phyloP scores from a whole-genome alignment of 495 filamentous ascomycete genomes.

The Aspergillus cavernicola region DNA sequence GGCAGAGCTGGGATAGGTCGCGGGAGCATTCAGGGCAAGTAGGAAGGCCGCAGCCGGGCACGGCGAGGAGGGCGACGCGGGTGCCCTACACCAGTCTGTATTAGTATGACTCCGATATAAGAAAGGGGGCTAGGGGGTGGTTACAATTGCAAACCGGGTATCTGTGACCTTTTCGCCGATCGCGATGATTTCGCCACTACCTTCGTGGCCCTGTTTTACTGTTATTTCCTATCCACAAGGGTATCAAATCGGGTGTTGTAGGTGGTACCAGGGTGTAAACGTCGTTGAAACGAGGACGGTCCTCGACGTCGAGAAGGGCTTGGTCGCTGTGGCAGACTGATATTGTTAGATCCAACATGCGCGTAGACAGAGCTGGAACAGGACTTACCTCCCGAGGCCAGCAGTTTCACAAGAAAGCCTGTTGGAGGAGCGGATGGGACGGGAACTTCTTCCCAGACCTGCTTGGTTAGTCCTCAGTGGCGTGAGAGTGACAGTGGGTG shows the following conservation, averaged over 20 bases:
- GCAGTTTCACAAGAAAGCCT: constrained; percentile 17
- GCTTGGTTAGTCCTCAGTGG: too few relatives aligned
- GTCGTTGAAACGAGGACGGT: constrained; percentile 21
- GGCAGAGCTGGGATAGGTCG: constrained; percentile 19
- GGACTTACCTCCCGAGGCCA: constrained; percentile 21
- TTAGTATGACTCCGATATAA: neutral
- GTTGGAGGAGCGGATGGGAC: constrained; percentile 11
- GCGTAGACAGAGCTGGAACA: neutral
- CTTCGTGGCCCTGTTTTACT: constrained; percentile 22
- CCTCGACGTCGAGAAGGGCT: constrained; percentile 20
- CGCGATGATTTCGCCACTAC: constrained; percentile 22
- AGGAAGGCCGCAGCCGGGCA: constrained; percentile 18
- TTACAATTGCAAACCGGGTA: constrained; percentile 12
- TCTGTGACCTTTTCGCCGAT: constrained; percentile 16
- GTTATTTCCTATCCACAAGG: neutral
- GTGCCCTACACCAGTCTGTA: constrained; percentile 7
- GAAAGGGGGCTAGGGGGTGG: neutral
- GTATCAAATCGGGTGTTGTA: too few relatives aligned
- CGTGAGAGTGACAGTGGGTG: too few relatives aligned
- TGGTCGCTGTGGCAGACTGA: constrained; percentile 24
- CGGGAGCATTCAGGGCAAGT: constrained; percentile 21
- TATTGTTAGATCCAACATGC: too few relatives aligned
- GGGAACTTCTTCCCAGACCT: constrained; percentile 21
- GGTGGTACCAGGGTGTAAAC: constrained; percentile 24
- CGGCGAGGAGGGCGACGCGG: constrained; percentile 17